phyloP scores from a whole-genome alignment of 331 rosid species.

The Phaseolus coccineus region DNA sequence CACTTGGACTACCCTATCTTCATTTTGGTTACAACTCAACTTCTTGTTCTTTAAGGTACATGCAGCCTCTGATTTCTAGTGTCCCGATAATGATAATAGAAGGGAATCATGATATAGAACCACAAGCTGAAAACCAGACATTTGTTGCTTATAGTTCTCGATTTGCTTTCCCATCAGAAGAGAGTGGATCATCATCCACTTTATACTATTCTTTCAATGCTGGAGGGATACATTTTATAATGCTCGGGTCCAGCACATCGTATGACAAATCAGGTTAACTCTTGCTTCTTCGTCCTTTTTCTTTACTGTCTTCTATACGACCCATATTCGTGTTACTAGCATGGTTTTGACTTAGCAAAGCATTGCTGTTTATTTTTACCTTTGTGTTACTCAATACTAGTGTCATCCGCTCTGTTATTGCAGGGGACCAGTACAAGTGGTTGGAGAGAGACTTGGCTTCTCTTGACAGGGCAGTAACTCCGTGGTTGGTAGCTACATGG shows the following conservation, averaged over 20 bases:
- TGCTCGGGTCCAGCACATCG: conserved; percentile 78
- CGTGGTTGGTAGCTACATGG: conserved; percentile 95
- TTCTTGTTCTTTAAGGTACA: conserved; percentile 62
- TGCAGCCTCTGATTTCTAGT: conserved; percentile 83
- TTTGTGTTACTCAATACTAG: neutral
- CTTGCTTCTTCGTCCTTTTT: conserved; percentile 19
- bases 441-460: conserved; percentile 79
- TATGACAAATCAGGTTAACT: conserved; percentile 69
- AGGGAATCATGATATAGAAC: conserved; percentile 94
- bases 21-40: neutral
- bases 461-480: conserved; percentile 80
- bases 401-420: conserved; percentile 26
- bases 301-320: neutral
- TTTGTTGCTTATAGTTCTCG: conserved; percentile 89
- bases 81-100: conserved; percentile 87
- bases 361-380: conserved; percentile 4
- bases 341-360: neutral
- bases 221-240: conserved; percentile 89
- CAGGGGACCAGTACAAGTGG: conserved; percentile 90
- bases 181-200: conserved; percentile 82
- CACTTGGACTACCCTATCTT: neutral
- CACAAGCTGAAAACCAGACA: conserved; percentile 70
- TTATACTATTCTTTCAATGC: conserved; percentile 89
- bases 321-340: neutral
- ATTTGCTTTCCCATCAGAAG: conserved; percentile 82